These are phyloP conservation scores for Geotrichum histeridarum DNA, from an alignment of 1,139 yeast genomes.

Conservation along the genomic window DNA sequence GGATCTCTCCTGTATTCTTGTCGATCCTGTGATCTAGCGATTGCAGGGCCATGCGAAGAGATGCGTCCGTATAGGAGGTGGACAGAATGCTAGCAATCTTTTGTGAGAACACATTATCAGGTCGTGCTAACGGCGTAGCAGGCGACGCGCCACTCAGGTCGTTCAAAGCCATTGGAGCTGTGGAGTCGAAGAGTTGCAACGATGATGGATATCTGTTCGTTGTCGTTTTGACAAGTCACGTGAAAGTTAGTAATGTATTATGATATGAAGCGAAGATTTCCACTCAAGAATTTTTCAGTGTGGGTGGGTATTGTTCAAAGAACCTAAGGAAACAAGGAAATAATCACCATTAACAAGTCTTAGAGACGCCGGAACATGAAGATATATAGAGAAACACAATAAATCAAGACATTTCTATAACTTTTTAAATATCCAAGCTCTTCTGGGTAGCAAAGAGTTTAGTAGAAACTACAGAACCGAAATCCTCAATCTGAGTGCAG, in stretches of 20 bases:
- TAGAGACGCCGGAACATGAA: too few relatives aligned
- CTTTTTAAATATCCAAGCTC: conserved; percentile 36
- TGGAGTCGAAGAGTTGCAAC: not conserved
- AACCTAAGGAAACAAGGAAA: not conserved
- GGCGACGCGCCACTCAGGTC: conserved; percentile 3
- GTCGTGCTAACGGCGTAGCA: conserved; percentile 20
- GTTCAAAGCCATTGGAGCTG: not conserved
- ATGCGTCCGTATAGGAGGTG: conserved; percentile 37
- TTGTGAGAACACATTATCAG: conserved; percentile 32
- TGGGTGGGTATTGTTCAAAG: not conserved
- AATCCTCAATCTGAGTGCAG: conserved; percentile 63
- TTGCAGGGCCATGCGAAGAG: conserved; percentile 35
- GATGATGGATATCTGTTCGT: not conserved
- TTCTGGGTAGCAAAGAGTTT: conserved; percentile 57
- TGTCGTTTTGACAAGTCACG: not conserved
- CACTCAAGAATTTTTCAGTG: too few relatives aligned
- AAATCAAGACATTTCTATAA: not conserved
- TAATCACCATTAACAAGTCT: not conserved
- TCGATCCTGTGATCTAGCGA: conserved; percentile 33
- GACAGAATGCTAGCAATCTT: conserved; percentile 35
- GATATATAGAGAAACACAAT: too few relatives aligned
- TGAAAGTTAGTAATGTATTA: not conserved
- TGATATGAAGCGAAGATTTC: too few relatives aligned
- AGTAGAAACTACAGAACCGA: conserved; percentile 53
- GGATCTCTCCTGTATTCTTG: conserved; percentile 35